Conservation (phyloP, 2,329 filamentous ascomycete genomes). For the Purpureocillium lavendulum region DNA sequence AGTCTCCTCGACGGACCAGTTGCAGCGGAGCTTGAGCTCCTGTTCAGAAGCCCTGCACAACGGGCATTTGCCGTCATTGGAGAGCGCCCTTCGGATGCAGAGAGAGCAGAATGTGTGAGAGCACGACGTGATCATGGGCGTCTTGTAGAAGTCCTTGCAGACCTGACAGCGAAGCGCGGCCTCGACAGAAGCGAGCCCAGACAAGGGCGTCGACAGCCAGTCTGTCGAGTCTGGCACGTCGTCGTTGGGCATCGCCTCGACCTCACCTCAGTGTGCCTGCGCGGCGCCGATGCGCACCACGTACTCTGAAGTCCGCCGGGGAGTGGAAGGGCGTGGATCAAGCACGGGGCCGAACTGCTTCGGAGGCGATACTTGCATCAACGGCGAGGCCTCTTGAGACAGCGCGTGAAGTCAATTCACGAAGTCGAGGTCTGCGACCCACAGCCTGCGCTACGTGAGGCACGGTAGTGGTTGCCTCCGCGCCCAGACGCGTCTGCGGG, state of each 20-base stretch:
- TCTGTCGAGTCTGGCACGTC: slow-evolving; percentile 71
- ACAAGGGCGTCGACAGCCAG: slow-evolving; percentile 66
- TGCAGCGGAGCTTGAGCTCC: slow-evolving; percentile 74
- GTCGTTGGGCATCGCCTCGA: slow-evolving; percentile 18
- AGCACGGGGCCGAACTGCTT: too few relatives aligned
- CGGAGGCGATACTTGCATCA: too few relatives aligned
- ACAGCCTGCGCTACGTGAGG: too few relatives aligned
- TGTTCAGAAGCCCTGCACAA: slow-evolving; percentile 73
- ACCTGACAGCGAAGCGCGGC: slow-evolving; percentile 87
- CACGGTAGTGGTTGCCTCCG: background rate
- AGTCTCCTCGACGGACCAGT: slow-evolving; percentile 77
- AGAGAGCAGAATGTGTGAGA: slow-evolving; percentile 94
- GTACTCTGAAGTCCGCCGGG: too few relatives aligned
- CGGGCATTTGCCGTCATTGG: slow-evolving; percentile 79
- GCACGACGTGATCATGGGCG: slow-evolving; percentile 91
- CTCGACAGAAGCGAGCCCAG: slow-evolving; percentile 63
- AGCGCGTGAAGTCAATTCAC: too few relatives aligned
- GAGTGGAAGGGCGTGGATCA: too few relatives aligned
- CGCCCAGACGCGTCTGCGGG: too few relatives aligned
- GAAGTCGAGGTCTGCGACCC: too few relatives aligned
- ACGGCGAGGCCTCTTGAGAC: too few relatives aligned
- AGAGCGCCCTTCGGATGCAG: slow-evolving; percentile 82
- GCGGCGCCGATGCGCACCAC: too few relatives aligned
- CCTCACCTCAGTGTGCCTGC: background rate
- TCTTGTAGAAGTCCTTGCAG: slow-evolving; percentile 95